Evolutionary conservation across 495 filamentous ascomycete genomes (phyloP), one percentile per base, ranked within the genome.

Genomic region (Haplographium delicatum): DNA sequence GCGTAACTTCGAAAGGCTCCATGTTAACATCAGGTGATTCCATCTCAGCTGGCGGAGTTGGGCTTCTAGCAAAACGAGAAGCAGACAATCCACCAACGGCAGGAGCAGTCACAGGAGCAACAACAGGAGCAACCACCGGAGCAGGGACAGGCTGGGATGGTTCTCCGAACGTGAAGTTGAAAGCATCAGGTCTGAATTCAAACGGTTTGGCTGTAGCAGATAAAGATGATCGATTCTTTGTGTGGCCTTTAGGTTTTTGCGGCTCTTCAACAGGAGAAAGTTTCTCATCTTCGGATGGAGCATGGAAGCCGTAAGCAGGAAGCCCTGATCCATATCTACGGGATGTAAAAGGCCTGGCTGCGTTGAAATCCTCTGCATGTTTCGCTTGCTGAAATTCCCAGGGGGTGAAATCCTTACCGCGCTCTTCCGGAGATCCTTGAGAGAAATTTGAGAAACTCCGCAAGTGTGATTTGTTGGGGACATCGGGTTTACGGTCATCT

Each of bases 141-240:
- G 62, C 56, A 20, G 61, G 27, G 43, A 47, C 35, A 23, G 44
- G 16, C 13, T 56, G 47, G n/a, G 59, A 33, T 7, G 59, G 35
- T 4, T 48, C 16, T 3, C 50, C 53, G 58, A 70, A 75, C n/a
- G 41, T 62, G 59, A 69, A 70, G 58, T 23, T 59, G 45, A 58
- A 62, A n/a, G 51, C 47, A 22, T 48, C 43, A 47, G 75, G 59
- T 67, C 76, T 68, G 74, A 85, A 72, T 67, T 76, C 75, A 58
- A 89, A 90, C 4, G 82, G 72, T 60, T 75, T 80, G 1, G 85
- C 84, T 1, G 78, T 73, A 25, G 86, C 80, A 28, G 84, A 88
- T 20, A 91, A 72, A 5, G 79, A 80, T 25, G 74, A 78, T 28
- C 71, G 75, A 51, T 74, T 72, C 44, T 73, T 70, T 39, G 73